These are phyloP conservation scores for Metarhizium sp. DNA, from an alignment of 2,329 filamentous ascomycete species.

Conservation along the genomic window DNA sequence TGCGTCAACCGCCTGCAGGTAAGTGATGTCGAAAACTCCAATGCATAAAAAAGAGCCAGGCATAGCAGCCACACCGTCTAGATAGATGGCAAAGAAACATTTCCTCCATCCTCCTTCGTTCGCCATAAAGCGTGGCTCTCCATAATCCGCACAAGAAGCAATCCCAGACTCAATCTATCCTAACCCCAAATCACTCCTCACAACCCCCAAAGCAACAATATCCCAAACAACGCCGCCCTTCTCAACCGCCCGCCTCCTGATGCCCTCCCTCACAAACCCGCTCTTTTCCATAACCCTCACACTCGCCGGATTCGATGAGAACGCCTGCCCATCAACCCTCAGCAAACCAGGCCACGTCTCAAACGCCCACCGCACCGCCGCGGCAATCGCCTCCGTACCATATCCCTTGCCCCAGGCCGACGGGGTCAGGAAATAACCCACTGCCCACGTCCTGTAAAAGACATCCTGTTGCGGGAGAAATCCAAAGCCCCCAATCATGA, in stretches of 20 bases:
- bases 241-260: constrained; percentile 27
- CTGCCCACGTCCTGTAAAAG: constrained; percentile 30
- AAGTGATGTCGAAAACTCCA: too few species aligned
- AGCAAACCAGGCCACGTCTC: constrained; percentile 21
- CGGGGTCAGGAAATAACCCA: constrained; percentile 36
- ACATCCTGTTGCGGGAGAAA: constrained; percentile 26
- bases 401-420: constrained; percentile 24
- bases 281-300: constrained; percentile 29
- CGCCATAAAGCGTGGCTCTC: too few species aligned
- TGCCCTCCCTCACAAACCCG: constrained; percentile 27
- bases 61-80: too few species aligned
- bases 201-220: constrained; percentile 26
- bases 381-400: constrained; percentile 28
- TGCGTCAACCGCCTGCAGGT: too few species aligned
- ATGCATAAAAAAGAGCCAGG: too few species aligned
- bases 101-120: too few species aligned
- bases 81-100: too few species aligned
- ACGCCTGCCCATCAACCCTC: constrained; percentile 21
- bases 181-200: constrained; percentile 23
- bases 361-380: constrained; percentile 34
- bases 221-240: constrained; percentile 33
- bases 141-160: not conserved
- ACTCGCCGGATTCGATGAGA: constrained; percentile 31
- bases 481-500: constrained; percentile 31
- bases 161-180: not conserved